Conservation (phyloP, 495 filamentous ascomycete genomes). For the Eremomyces bilateralis region DNA sequence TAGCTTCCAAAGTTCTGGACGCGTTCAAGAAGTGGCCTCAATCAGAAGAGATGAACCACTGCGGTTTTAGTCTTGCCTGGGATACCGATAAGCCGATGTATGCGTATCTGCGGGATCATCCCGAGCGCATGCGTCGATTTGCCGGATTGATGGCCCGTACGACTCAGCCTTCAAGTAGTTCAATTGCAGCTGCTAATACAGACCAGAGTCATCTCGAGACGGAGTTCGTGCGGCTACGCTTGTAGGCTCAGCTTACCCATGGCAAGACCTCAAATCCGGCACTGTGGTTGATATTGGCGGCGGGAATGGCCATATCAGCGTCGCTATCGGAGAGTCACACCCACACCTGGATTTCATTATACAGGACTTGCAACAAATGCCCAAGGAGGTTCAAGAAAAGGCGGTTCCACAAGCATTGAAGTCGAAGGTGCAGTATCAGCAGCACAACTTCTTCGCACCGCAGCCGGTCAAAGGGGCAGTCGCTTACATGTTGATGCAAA, state of each 20-base stretch:
- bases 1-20: too few species aligned
- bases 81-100: neutral
- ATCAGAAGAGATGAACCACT: too few species aligned
- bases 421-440: conserved; percentile 22
- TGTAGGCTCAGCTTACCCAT: neutral
- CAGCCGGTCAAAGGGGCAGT: conserved; percentile 32
- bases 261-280: neutral
- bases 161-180: neutral
- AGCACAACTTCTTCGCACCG: conserved; percentile 32
- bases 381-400: conserved; percentile 22
- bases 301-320: conserved; percentile 29
- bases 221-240: neutral
- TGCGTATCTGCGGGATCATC: neutral
- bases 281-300: conserved; percentile 26
- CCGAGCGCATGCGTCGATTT: neutral
- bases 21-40: too few species aligned
- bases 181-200: too few species aligned
- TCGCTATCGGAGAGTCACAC: conserved; percentile 25
- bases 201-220: too few species aligned
- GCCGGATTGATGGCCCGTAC: neutral
- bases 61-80: neutral
- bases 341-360: conserved; percentile 30
- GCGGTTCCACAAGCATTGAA: conserved; percentile 20
- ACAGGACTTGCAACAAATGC: conserved; percentile 30
- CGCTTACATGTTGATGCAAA: conserved; percentile 10